phyloP scores from a whole-genome alignment of 139 green algal species.

The Chlamydomonas eustigma region DNA sequence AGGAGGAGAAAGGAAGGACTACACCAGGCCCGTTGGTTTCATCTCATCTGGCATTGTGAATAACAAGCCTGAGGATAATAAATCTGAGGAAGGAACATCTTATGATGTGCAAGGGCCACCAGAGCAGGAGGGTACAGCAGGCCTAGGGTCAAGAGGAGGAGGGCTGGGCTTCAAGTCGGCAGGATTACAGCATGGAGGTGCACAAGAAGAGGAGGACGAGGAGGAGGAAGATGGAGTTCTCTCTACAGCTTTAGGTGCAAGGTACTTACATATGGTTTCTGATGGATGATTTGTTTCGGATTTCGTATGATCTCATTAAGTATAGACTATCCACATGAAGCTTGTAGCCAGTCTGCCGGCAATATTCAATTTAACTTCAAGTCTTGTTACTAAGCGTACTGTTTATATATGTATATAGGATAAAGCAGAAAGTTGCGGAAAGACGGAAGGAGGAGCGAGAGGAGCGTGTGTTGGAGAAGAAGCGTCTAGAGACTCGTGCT shows the following conservation, averaged over 20 bases:
- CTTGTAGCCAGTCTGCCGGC: no score
- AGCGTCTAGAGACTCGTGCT: conserved; percentile 20
- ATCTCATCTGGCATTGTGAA: conserved; percentile 10
- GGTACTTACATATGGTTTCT: no score
- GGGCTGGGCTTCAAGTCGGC: conserved; percentile 35
- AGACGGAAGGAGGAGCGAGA: conserved; percentile 20
- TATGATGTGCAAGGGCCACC: neutral
- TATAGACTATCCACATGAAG: neutral
- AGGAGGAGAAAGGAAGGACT: conserved; percentile 36
- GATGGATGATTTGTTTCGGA: no score
- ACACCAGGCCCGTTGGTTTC: conserved; percentile 9
- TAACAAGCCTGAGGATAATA: conserved; percentile 10
- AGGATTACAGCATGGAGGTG: conserved; percentile 1
- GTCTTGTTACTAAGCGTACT: neutral
- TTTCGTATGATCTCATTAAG: no score
- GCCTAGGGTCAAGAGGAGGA: conserved; percentile 18
- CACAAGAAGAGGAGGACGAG: conserved; percentile 19
- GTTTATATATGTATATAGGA: conserved; percentile 14
- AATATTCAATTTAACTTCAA: no score
- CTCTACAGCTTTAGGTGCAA: conserved; percentile 73
- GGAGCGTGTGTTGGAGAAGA: conserved; percentile 23
- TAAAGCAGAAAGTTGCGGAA: conserved; percentile 38
- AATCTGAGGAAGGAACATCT: conserved; percentile 5
- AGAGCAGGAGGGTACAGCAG: conserved; percentile 18
- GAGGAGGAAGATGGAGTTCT: conserved; percentile 53